Percentiles rank a stretch among this genome's conserved stretches.
These are phyloP conservation scores for Dactylellina cionopaga DNA, from an alignment of 2,329 filamentous ascomycete species.

Conservation along the genomic window DNA sequence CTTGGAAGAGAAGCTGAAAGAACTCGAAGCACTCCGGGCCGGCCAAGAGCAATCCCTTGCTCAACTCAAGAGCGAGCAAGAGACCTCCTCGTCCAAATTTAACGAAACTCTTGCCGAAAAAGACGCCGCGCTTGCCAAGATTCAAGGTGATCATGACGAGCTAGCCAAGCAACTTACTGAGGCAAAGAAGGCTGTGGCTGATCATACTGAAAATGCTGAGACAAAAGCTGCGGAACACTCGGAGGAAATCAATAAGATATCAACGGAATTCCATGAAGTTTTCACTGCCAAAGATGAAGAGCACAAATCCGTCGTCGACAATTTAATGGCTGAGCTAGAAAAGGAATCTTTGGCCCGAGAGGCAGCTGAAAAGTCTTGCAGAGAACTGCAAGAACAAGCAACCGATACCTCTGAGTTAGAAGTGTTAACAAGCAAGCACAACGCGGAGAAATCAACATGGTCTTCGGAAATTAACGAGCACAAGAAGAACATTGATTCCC, in stretches of 20 bases:
- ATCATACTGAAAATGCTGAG: constrained; percentile 16
- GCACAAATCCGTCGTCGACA: constrained; percentile 37
- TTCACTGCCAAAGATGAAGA: constrained; percentile 40
- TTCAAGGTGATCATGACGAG: constrained; percentile 22
- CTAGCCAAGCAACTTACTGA: constrained; percentile 31
- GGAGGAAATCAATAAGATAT: constrained; percentile 16
- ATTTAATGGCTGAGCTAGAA: constrained; percentile 37
- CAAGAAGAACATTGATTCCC: constrained; percentile 31
- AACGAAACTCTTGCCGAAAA: constrained; percentile 18
- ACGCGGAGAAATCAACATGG: constrained; percentile 37
- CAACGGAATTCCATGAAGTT: constrained; percentile 33
- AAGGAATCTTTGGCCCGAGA: constrained; percentile 46
- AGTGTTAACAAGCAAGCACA: constrained; percentile 25
- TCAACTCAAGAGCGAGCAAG: constrained; percentile 21
- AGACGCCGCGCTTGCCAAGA: constrained; percentile 23
- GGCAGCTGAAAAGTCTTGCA: constrained; percentile 27
- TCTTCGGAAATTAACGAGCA: constrained; percentile 26
- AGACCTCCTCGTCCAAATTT: constrained; percentile 6
- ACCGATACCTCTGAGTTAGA: constrained; percentile 43
- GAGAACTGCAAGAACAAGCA: constrained; percentile 47
- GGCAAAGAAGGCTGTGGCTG: constrained; percentile 19
- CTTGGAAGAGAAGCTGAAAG: constrained; percentile 34
- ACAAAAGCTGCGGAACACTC: constrained; percentile 15
- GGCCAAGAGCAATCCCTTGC: constrained; percentile 2
- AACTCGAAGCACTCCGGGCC: constrained; percentile 23